Evolutionary conservation across 441 rosid species (phyloP).

Genomic region (Mallotus repandus): DNA sequence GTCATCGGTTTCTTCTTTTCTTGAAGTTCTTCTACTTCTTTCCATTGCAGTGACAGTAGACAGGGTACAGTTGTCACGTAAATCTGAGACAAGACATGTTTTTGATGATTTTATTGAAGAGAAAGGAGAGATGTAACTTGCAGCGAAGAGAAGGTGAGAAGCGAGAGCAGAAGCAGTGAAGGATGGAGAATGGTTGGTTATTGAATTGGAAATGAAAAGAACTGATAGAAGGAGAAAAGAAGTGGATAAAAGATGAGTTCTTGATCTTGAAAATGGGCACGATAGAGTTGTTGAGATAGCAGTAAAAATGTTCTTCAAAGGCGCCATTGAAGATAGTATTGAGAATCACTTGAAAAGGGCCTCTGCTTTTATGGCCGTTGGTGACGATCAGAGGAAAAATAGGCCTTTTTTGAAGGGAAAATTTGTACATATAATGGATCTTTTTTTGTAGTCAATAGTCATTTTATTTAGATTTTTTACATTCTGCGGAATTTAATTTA

Average conservation of each 20-base stretch:
- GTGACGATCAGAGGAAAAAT: background rate
- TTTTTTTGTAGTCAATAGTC: too few relatives aligned
- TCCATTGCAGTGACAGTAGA: constrained; percentile 41
- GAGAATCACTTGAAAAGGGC: background rate
- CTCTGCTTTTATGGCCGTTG: background rate
- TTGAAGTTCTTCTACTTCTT: constrained; percentile 28
- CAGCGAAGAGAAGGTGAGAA: constrained; percentile 44
- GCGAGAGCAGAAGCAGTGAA: constrained; percentile 30
- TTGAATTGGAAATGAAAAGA: constrained; percentile 35
- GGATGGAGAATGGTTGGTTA: constrained; percentile 29
- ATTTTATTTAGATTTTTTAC: too few relatives aligned
- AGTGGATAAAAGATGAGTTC: constrained; percentile 30
- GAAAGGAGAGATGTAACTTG: constrained; percentile 44
- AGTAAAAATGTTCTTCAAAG: constrained; percentile 25
- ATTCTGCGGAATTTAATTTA: too few relatives aligned
- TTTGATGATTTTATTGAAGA: constrained; percentile 37
- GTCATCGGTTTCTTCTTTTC: constrained; percentile 24
- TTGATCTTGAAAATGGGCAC: constrained; percentile 22
- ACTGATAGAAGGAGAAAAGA: constrained; percentile 39
- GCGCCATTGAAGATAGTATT: constrained; percentile 23
- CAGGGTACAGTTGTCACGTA: constrained; percentile 37
- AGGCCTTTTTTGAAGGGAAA: constrained; percentile 22
- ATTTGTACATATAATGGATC: background rate
- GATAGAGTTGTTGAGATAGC: constrained; percentile 23
- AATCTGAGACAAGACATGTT: constrained; percentile 40